Evolutionary conservation across 768 basidiomycete species (phyloP).

Genomic region (Lactarius indigo): DNA sequence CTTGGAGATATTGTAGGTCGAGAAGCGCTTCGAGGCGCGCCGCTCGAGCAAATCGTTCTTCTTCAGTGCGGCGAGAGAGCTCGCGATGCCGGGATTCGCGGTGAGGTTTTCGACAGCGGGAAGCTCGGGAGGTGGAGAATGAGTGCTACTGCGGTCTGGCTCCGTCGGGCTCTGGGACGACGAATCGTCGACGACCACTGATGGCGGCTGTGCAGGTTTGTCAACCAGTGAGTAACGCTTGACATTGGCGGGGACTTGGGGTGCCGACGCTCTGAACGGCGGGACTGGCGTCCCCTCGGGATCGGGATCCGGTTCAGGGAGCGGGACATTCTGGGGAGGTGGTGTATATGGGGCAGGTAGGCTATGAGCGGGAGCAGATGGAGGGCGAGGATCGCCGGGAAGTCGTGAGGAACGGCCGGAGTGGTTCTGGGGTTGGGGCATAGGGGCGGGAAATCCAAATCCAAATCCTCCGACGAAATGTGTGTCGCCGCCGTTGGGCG

Average conservation of each 20-base stretch:
- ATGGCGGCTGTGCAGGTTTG: slow-evolving; percentile 51
- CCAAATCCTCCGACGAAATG: slow-evolving; percentile 54
- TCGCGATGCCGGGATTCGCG: slow-evolving; percentile 45
- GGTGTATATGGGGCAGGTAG: slow-evolving; percentile 6
- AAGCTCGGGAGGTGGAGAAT: slow-evolving; percentile 36
- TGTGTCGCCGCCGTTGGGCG: slow-evolving; percentile 36
- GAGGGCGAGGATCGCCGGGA: slow-evolving; percentile 9
- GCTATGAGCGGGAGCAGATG: background rate
- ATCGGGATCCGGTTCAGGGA: slow-evolving; percentile 23
- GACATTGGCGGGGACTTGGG: slow-evolving; percentile 59
- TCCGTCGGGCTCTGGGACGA: slow-evolving; percentile 24
- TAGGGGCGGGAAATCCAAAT: slow-evolving; percentile 27
- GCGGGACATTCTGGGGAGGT: slow-evolving; percentile 16
- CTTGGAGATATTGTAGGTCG: slow-evolving; percentile 90
- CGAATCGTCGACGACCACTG: slow-evolving; percentile 54
- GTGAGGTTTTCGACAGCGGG: slow-evolving; percentile 49
- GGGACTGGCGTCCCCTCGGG: slow-evolving; percentile 30
- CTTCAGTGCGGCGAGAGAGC: slow-evolving; percentile 84
- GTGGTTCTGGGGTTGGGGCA: slow-evolving; percentile 8
- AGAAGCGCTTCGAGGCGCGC: slow-evolving; percentile 93
- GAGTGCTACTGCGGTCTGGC: slow-evolving; percentile 24
- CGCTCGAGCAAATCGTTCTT: slow-evolving; percentile 83
- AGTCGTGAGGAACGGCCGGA: slow-evolving; percentile 8
- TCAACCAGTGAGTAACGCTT: slow-evolving; percentile 81
- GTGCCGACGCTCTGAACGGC: slow-evolving; percentile 29